Evolutionary conservation across 768 basidiomycete genomes (phyloP).

Genomic region (Pulveroboletus sp.): DNA sequence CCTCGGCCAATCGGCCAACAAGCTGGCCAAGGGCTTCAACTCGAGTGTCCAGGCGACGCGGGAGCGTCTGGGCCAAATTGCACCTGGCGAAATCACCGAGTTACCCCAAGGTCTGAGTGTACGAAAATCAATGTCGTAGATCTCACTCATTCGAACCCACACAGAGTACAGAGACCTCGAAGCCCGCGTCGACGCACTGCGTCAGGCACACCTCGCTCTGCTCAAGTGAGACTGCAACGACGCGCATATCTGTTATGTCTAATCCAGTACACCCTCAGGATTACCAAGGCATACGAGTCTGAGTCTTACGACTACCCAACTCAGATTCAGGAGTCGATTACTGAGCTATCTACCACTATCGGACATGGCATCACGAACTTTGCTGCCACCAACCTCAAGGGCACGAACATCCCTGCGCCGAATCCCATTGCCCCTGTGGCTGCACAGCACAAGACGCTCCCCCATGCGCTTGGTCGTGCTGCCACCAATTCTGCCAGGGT

Average conservation of each 20-base stretch:
- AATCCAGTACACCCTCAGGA: slow-evolving; percentile 38
- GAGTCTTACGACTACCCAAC: slow-evolving; percentile 90
- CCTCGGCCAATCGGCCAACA: slow-evolving; percentile 69
- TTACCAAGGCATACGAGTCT: slow-evolving; percentile 82
- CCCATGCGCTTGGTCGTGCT: slow-evolving; percentile 88
- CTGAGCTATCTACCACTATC: slow-evolving; percentile 67
- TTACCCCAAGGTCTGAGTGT: slow-evolving; percentile 70
- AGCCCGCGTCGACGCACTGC: slow-evolving; percentile 87
- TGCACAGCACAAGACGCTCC: slow-evolving; percentile 88
- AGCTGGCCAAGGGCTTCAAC: slow-evolving; percentile 73
- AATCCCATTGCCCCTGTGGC: slow-evolving; percentile 48
- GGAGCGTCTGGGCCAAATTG: slow-evolving; percentile 87
- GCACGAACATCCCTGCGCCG: slow-evolving; percentile 80
- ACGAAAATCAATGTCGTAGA: background rate
- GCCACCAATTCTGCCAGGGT: slow-evolving; percentile 55
- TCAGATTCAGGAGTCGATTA: slow-evolving; percentile 78
- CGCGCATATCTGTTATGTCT: background rate
- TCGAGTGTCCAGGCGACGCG: slow-evolving; percentile 81
- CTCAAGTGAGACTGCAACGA: slow-evolving; percentile 58
- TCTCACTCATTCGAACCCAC: background rate
- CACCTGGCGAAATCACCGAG: slow-evolving; percentile 92
- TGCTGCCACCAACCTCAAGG: slow-evolving; percentile 83
- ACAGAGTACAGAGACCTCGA: slow-evolving; percentile 98
- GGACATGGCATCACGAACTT: slow-evolving; percentile 75
- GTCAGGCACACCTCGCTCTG: slow-evolving; percentile 65